Percentiles rank a stretch among this genome's conserved stretches.
Evolutionary conservation across 1,284 basidiomycete species (phyloP).

Genomic region (Golubevia pallescens): DNA sequence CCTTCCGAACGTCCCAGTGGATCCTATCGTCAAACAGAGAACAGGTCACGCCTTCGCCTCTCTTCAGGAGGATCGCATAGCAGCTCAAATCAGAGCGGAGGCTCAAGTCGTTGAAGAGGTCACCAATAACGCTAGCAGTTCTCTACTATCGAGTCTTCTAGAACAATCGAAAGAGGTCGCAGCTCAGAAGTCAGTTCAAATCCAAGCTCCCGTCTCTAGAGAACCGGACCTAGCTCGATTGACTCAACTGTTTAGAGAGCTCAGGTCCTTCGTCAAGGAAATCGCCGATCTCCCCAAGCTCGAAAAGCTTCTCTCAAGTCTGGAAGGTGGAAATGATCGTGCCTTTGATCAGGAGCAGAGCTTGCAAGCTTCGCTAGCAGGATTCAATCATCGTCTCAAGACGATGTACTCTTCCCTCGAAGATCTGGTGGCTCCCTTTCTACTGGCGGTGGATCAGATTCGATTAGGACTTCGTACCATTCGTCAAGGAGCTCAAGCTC

Average conservation of each 20-base stretch:
- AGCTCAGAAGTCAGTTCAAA: constrained; percentile 9
- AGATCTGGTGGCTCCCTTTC: constrained; percentile 76
- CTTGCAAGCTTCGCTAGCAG: constrained; percentile 61
- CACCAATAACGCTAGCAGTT: constrained; percentile 73
- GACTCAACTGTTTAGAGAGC: constrained; percentile 81
- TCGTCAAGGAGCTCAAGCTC: constrained; percentile 36
- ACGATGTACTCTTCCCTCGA: constrained; percentile 67
- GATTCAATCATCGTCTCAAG: constrained; percentile 67
- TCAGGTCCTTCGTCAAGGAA: constrained; percentile 63
- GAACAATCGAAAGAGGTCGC: constrained; percentile 45
- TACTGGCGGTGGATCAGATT: constrained; percentile 72
- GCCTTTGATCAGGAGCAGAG: constrained; percentile 42
- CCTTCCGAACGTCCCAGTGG: constrained; percentile 84
- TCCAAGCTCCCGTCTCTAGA: constrained; percentile 39
- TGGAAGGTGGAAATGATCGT: constrained; percentile 12
- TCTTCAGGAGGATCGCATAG: constrained; percentile 65
- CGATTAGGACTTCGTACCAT: constrained; percentile 78
- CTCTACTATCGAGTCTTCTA: constrained; percentile 65
- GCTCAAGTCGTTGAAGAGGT: constrained; percentile 70
- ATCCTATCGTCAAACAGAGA: constrained; percentile 78
- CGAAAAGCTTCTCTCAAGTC: constrained; percentile 43
- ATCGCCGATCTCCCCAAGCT: constrained; percentile 37
- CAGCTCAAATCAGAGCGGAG: constrained; percentile 72
- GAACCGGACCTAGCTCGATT: constrained; percentile 71
- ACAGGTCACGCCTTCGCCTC: constrained; percentile 69